Evolutionary conservation across 2,329 filamentous ascomycete species (phyloP), one percentile per base, ranked within the genome.

Genomic region (Colletotrichum lini): DNA sequence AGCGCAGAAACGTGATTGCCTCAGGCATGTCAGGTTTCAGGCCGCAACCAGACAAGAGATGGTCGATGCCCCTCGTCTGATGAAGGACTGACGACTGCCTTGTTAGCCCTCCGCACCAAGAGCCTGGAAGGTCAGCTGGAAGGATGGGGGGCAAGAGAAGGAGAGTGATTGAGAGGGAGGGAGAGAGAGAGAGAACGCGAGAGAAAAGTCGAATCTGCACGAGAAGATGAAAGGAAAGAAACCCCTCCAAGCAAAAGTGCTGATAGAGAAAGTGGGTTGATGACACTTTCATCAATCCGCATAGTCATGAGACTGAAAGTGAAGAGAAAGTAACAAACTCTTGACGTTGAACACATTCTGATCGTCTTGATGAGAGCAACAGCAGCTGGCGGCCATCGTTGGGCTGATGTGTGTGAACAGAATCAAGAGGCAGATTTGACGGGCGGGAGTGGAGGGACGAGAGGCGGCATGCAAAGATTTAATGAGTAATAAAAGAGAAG

Each of bases 11-110:
- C 50, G 50, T 12, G n/a, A 49, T 50, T 67, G 71, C 73, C 73
- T 74, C 63, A 74, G 73, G 73, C 71, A 54, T 16, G n/a, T 2
- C 4, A 18, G 23, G 73, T 73, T 74, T 72, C 73, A 74, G 73
- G 71, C 73, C 63, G 66, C 70, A 73, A 73, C 67, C 70, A 73
- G 70, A 67, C 63, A 59, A 53, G 65, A 72, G 18, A 42, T 58
- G 35, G 59, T 38, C 35, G 35, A 38, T 38, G 35, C 35, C 49
- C 50, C 70, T 56, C 70, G 63, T 67, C 67, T 59, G 71, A 66
- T 73, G 67, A 62, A 66, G 66, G 60, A 70, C 70, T 66, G 67
- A 57, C 18, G 60, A 61, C 60, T 63, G 66, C 56, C 56, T 70
- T 35, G 62, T 42, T 69, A 64, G 65, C 69, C 65, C 44, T 67